Evolutionary conservation across 352 stramenopile species (phyloP), one percentile per base, ranked within the genome.

Genomic region (Phytophthora lateralis): DNA sequence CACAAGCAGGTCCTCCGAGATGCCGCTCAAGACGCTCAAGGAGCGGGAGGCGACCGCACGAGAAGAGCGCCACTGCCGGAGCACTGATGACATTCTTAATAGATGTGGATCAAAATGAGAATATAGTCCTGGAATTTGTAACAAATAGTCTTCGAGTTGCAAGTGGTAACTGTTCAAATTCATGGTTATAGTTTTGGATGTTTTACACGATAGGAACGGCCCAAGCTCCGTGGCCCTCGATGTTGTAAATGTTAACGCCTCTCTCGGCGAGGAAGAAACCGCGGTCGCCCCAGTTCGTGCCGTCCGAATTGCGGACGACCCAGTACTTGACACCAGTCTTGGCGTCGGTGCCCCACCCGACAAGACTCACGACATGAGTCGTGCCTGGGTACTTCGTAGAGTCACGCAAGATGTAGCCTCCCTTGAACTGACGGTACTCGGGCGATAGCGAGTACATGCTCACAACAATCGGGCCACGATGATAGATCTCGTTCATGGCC

Each of bases 401-500:
- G 60, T 95, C 84, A n/a, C 91, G 81, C 14, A 98, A 71, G 46
- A 98, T 86, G 43, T 86, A 93, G 41, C 95, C 96, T 38, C 93
- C 95, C 20, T 83, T 90, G 79, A 98, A 98, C 39, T 97, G 80
- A 27, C 63, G 71, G 61, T 90, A 91, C 51, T 91, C 82, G 14
- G 64, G 71, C 4, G 84, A 76, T 24, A 86, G 60, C 52, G 84
- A 93, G 73, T 90, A 91, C 72, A 99, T 97, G 49, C 86, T 96
- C 66, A 96, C 95, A 46, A 97, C 90, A 52, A 98, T 97, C 24
- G 95, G 95, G 6, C 96, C 96, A 48, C 96, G 91, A 24, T 94
- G 91, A 70, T 98, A 98, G 52, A 99, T 98, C 80, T 99, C 97
- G 30, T 96, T 95, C 88, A 98, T 98, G 21, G 80, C 83, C 34